phyloP scores from a whole-genome alignment of 2,329 filamentous ascomycete genomes.

The Cryphonectria japonica region DNA sequence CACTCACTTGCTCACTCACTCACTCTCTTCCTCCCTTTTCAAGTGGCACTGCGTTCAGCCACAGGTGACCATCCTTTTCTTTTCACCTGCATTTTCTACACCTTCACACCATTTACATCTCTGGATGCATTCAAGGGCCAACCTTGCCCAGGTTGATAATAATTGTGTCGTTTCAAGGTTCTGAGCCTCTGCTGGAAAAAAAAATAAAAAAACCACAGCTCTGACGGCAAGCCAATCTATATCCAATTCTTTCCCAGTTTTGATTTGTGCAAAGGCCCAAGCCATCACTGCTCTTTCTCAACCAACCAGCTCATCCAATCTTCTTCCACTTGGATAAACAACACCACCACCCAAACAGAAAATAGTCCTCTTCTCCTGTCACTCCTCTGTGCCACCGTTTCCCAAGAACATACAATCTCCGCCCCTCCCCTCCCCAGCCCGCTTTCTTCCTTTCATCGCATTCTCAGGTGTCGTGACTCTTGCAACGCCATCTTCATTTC shows the following conservation, averaged over 20 bases:
- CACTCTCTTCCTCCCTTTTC: not conserved
- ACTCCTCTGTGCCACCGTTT: not conserved
- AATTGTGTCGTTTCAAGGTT: not conserved
- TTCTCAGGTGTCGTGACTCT: not conserved
- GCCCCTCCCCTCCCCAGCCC: too few relatives aligned
- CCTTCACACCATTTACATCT: not conserved
- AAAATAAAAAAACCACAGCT: not conserved
- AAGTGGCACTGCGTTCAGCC: not conserved
- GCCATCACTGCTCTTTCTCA: not conserved
- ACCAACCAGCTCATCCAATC: not conserved
- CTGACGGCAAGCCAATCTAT: not conserved
- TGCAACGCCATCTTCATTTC: not conserved
- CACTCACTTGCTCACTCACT: too few relatives aligned
- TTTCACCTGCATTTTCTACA: not conserved
- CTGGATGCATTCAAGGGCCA: not conserved
- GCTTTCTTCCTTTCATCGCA: not conserved
- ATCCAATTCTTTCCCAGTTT: not conserved
- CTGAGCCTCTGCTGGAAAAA: not conserved
- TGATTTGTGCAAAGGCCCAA: not conserved
- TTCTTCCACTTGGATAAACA: slow-evolving; percentile 3
- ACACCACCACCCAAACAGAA: not conserved
- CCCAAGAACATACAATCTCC: not conserved
- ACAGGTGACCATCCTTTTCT: not conserved
- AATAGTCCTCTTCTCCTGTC: not conserved
- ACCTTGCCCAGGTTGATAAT: too few relatives aligned